Conservation (phyloP, 495 filamentous ascomycete species). For the Lophiotrema nucula region DNA sequence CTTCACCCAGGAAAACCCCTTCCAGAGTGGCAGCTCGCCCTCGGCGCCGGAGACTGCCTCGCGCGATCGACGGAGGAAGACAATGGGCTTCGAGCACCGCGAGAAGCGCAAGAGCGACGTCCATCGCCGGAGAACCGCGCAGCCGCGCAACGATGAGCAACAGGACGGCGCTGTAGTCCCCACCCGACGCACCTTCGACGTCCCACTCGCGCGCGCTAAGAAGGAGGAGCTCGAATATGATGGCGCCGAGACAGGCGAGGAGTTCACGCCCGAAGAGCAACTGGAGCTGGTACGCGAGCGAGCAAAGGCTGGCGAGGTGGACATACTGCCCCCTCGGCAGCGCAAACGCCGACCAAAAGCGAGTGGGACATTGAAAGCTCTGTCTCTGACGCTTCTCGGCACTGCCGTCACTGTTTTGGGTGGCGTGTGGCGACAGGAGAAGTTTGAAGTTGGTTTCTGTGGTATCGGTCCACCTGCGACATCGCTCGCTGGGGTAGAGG, state of each 20-base stretch:
- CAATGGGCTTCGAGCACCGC: constrained; percentile 33
- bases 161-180: constrained; percentile 45
- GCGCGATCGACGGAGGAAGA: constrained; percentile 47
- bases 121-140: constrained; percentile 44
- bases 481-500: constrained; percentile 39
- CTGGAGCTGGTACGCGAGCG: constrained; percentile 68
- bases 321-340: constrained; percentile 37
- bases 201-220: constrained; percentile 36
- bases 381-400: constrained; percentile 56
- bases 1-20: constrained; percentile 89
- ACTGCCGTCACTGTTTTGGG: constrained; percentile 64
- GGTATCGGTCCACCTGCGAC: constrained; percentile 67
- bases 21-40: constrained; percentile 79
- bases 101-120: constrained; percentile 51
- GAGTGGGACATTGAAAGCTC: constrained; percentile 42
- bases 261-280: constrained; percentile 90
- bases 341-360: constrained; percentile 24
- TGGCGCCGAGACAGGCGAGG: constrained; percentile 61
- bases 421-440: constrained; percentile 89
- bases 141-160: constrained; percentile 34
- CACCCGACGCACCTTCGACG: constrained; percentile 46
- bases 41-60: constrained; percentile 41
- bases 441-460: constrained; percentile 91
- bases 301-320: constrained; percentile 45
- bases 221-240: constrained; percentile 52